These are phyloP conservation scores for Sporothrix humicola DNA, from an alignment of 2,329 filamentous ascomycete genomes.

Conservation along the genomic window DNA sequence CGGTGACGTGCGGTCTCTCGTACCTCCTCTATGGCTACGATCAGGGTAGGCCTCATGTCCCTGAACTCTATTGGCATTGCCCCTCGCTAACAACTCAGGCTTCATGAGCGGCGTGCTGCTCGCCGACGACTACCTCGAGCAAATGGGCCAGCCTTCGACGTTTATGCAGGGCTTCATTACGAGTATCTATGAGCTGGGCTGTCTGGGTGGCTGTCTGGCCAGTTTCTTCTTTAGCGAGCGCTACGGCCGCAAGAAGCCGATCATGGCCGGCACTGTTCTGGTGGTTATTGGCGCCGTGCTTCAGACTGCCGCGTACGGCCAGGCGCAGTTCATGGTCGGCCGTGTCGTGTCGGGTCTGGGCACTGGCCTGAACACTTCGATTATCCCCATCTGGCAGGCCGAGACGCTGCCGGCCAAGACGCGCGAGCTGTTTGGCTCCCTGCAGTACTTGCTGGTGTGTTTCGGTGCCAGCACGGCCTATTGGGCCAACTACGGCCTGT, in stretches of 20 bases:
- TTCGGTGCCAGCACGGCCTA: slow-evolving; percentile 51
- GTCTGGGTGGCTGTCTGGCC: slow-evolving; percentile 38
- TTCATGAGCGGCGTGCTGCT: slow-evolving; percentile 44
- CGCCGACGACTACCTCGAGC: slow-evolving; percentile 40
- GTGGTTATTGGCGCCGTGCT: slow-evolving; percentile 36
- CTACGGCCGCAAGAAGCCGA: slow-evolving; percentile 37
- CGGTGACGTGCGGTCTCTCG: slow-evolving; percentile 23
- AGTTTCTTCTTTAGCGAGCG: slow-evolving; percentile 39
- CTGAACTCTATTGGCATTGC: too few relatives aligned
- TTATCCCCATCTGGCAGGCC: slow-evolving; percentile 46
- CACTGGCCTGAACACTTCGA: slow-evolving; percentile 53
- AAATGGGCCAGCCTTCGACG: slow-evolving; percentile 34
- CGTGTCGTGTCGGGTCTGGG: slow-evolving; percentile 50
- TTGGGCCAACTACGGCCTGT: slow-evolving; percentile 57
- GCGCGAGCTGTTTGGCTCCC: slow-evolving; percentile 45
- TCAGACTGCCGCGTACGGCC: slow-evolving; percentile 33
- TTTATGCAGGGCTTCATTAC: slow-evolving; percentile 37
- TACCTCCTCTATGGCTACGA: slow-evolving; percentile 55
- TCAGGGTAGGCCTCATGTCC: slow-evolving; percentile 42
- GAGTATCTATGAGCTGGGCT: slow-evolving; percentile 39
- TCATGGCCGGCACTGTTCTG: slow-evolving; percentile 39
- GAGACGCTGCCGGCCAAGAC: slow-evolving; percentile 45
- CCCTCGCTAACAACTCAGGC: slow-evolving; percentile 33
- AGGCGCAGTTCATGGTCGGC: slow-evolving; percentile 51
- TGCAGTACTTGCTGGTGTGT: slow-evolving; percentile 52